These are phyloP conservation scores for Paracamarosporium sp. DNA, from an alignment of 2,329 filamentous ascomycete genomes.

Conservation along the genomic window DNA sequence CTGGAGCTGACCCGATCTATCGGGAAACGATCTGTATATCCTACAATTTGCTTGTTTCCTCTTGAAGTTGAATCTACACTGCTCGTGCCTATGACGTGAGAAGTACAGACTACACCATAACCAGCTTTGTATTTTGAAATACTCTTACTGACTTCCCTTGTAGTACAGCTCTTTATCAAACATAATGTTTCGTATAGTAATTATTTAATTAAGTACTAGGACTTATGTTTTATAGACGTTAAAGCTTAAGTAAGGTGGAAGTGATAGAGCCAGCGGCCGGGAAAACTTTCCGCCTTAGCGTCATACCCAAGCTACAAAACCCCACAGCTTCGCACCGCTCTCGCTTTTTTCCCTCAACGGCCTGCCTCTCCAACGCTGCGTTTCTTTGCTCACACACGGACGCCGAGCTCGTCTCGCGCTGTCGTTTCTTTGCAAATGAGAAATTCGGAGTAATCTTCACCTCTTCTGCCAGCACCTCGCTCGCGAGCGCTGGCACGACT, in stretches of 20 bases:
- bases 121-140: no score
- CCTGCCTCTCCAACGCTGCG: constrained; percentile 89
- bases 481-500: constrained; percentile 58
- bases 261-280: background rate
- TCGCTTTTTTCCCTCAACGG: constrained; percentile 65
- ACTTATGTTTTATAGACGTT: no score
- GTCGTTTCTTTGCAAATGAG: constrained; percentile 76
- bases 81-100: no score
- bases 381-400: constrained; percentile 91
- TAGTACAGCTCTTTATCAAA: no score
- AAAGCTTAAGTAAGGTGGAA: background rate
- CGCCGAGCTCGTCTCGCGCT: constrained; percentile 36
- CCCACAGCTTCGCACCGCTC: constrained; percentile 25
- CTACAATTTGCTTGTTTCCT: no score
- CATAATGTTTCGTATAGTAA: no score
- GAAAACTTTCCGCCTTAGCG: constrained; percentile 25
- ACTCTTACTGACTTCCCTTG: no score
- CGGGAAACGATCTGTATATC: no score
- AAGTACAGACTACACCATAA: no score
- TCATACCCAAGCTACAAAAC: constrained; percentile 41
- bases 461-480: constrained; percentile 47
- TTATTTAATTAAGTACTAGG: no score
- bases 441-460: constrained; percentile 99
- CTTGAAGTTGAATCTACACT: no score
- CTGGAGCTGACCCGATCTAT: no score